Evolutionary conservation across 345 rosid species (phyloP), one percentile per base, ranked within the genome.

Genomic region (Linum trigynum): DNA sequence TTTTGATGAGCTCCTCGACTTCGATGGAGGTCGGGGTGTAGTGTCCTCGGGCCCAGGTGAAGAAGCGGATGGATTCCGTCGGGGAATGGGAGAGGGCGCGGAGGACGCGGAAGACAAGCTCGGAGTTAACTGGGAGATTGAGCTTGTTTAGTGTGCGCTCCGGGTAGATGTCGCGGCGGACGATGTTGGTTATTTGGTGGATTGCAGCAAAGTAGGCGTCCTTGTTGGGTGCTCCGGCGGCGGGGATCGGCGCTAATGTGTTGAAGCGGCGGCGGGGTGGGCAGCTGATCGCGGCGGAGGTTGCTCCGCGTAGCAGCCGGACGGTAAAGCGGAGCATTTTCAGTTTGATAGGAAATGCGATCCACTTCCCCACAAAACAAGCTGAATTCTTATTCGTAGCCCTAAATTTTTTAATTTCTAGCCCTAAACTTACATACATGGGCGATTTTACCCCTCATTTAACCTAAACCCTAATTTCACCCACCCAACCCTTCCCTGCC

Each of bases 101-200:
- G 58, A 90, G 95, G 56, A 94, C 88, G 58, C 96, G 87, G 74
- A 70, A 85, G 40, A 88, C 97, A 59, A 94, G 90, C 69, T 90
- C 91, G 6, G 97, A 82, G 17, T 79, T 79, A 43, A 86, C 67
- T 55, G 83, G 72, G 74, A 90, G 67, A 66, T 70, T 70, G 66
- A 81, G 77, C 38, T 53, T 71, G 63, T 67, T 65, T 59, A 90
- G 85, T 1, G 96, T 81, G 37, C 94, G 85, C 66, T 92, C 97
- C 38, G 89, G 85, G 76, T 88, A 86, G 74, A 86, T 65, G 65
- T 92, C 98, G 17, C 82, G 91, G 61, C 90, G 87, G 48, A 88
- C 83, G 7, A 84, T 76, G 82, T 85, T 86, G 79, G 94, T 83
- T 55, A 90, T 80, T 78, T 90, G 94, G 69, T 86, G 89, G 75